Evolutionary conservation across 805 yeast species (phyloP), one percentile per base, ranked within the genome.

Genomic region (Saccharomycopsis javanensis): DNA sequence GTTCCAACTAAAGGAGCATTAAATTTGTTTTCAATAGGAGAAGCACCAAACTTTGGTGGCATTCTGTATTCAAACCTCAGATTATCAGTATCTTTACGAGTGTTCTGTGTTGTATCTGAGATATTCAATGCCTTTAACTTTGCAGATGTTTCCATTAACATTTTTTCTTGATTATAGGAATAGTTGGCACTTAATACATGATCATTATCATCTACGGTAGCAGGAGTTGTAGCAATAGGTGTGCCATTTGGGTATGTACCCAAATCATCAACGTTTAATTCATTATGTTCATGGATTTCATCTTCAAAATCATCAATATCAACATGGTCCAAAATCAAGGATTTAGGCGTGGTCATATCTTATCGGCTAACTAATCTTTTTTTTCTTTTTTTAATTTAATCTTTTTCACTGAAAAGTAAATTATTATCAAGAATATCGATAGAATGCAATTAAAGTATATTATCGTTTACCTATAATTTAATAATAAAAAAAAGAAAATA

Each of bases 71-170:
- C 48, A 10, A 42, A 11, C 6, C 48, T 42, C 48, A 42, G 48
- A 11, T 27, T 8, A 42, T 42, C 48, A 20, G 28, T n/a, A 13
- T 8, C 11, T 5, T 10, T 42, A 6, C 10, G n/a, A n/a, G n/a
- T 42, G 4, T 6, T 20, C 23, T 42, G 18, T 5, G 8, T 42
- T 6, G 46, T 34, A 25, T 16, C 46, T 15, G 35, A 28, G 79
- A 60, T 57, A 54, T 34, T 52, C 7, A 82, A 72, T 0, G 89
- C 87, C 58, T 77, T 75, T 37, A 80, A 67, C 64, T 85, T 85
- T 63, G 86, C 81, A 61, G 84, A 88, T 58, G 83, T 83, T 55
- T 82, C 89, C 64, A 77, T 78, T 63, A 85, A 73, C 64, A 75
- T 72, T 64, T 75, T 76, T 62, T 85, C 91, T 63, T 86, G 89